Conservation (phyloP, 345 rosid genomes). For the Geranium brycei region DNA sequence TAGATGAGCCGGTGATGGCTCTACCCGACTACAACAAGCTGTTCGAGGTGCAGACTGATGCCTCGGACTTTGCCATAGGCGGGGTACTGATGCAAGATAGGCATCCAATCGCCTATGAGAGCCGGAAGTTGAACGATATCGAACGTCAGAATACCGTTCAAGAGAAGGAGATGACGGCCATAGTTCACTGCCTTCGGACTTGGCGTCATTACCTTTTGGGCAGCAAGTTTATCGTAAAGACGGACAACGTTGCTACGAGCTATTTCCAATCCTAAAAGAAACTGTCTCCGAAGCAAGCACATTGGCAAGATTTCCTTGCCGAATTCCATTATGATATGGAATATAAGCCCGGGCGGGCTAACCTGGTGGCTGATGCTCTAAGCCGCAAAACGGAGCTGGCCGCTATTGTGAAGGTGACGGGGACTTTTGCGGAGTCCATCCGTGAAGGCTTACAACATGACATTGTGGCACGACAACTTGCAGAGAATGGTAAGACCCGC, state of each 20-base stretch:
- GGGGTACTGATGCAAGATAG: background rate
- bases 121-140: background rate
- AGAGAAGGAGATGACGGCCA: background rate
- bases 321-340: background rate
- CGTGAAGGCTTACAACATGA: background rate
- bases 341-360: background rate
- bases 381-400: background rate
- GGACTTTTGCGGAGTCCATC: background rate
- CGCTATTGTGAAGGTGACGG: background rate
- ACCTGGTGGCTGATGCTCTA: conserved; percentile 1
- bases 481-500: background rate
- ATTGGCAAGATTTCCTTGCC: background rate
- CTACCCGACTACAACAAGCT: background rate
- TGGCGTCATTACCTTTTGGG: background rate
- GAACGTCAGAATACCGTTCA: background rate
- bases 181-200: background rate
- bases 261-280: background rate
- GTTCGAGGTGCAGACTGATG: background rate
- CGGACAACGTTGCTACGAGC: background rate
- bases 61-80: background rate
- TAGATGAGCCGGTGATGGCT: background rate
- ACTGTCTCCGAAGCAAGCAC: background rate
- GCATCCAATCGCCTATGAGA: background rate
- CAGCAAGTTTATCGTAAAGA: background rate
- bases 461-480: background rate